Evolutionary conservation across 2,329 filamentous ascomycete genomes (phyloP), one percentile per base, ranked within the genome.

Genomic region (Epichloe scottii): DNA sequence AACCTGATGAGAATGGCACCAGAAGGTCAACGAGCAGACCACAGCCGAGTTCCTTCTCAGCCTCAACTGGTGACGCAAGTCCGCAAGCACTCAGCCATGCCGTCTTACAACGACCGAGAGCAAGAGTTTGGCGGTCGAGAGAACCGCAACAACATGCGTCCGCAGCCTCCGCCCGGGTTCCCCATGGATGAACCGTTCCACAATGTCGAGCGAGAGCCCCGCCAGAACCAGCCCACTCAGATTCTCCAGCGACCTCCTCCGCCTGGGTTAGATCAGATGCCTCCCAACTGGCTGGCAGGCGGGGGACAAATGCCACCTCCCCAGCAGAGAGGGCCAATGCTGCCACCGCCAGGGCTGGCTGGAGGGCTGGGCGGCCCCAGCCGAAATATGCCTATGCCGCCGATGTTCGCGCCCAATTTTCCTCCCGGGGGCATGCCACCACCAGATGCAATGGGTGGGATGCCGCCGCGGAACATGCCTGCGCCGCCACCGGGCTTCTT

Each of bases 1-100:
- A 86, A 83, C 54, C 75, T 95, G 33, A 93, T 95, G 87, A 73
- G 76, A 53, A 69, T 68, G 38, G 63, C 62, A 1, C 70, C 75
- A 0, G 76, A 81, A 30, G 64, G 68, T 5, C 74, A 74, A 39
- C 68, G 73, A 54, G 69, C 71, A 35, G 79, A 81, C 49, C 77
- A 78, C 51, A 61, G 46, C n/a, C 50, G 52, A 21, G 53, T 49
- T 23, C 50, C 48, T 42, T 50, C 47, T 10, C 56, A 55, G 21
- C 50, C 52, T 5, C 57, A 51, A 33, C 52, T 50, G 19, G 51
- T 23, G 30, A 26, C 54, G 38, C 57, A 54, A 34, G 23, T 48
- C 3, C 59, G 55, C 37, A 58, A 57, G 48, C 72, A 73, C 51
- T 69, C 75, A 49, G 71, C 72, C 35, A 70, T 76, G 23, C 66